Conservation (phyloP, 768 basidiomycete genomes). For the Symmetrospora coprosmae region DNA sequence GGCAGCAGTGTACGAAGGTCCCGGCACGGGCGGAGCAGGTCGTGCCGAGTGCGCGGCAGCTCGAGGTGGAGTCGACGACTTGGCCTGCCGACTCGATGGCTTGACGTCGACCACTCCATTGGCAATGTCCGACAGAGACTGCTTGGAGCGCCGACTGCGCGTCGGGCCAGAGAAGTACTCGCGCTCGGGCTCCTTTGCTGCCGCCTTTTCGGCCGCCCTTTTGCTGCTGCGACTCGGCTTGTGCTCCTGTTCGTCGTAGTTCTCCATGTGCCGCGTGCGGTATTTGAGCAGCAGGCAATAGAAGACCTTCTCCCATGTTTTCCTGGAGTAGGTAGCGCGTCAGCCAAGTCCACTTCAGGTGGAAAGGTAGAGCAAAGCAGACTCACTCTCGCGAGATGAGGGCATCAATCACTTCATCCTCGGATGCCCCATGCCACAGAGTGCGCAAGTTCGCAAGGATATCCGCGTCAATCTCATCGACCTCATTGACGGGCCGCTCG, state of each 20-base stretch:
- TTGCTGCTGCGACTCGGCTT: background rate
- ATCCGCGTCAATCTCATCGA: constrained; percentile 64
- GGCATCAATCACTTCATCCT: constrained; percentile 56
- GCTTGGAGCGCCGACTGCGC: constrained; percentile 24
- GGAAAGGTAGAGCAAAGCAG: constrained; percentile 1
- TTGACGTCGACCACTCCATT: background rate
- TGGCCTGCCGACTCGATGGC: constrained; percentile 9
- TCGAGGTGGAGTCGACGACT: background rate
- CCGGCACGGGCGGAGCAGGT: constrained; percentile 2
- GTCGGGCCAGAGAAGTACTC: constrained; percentile 26
- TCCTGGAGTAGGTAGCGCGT: constrained; percentile 39
- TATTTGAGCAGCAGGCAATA: constrained; percentile 82
- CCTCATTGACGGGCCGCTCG: constrained; percentile 51
- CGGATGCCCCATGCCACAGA: constrained; percentile 68
- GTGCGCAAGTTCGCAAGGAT: constrained; percentile 80
- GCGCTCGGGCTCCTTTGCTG: constrained; percentile 22
- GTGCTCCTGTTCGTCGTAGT: constrained; percentile 49
- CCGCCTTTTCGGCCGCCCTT: background rate
- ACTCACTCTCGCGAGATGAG: constrained; percentile 45
- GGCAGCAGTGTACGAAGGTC: background rate
- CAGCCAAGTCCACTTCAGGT: background rate
- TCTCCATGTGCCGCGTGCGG: constrained; percentile 56
- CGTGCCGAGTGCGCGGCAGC: background rate
- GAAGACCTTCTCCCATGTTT: constrained; percentile 90
- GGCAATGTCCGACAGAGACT: constrained; percentile 31